Conservation (phyloP, 805 yeast species). For the Hanseniaspora taiwanica region DNA sequence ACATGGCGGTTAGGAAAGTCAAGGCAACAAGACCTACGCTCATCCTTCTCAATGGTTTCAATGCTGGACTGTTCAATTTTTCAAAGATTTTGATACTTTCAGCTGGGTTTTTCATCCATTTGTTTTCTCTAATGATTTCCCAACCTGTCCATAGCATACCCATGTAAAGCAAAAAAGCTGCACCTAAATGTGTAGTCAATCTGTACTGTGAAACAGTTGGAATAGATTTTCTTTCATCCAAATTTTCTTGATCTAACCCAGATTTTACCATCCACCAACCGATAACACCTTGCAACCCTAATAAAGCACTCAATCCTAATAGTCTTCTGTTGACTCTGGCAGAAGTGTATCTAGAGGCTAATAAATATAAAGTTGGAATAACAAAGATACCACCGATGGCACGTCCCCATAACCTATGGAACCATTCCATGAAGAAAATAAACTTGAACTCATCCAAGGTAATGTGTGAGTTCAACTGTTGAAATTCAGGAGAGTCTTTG, state of each 20-base stretch:
- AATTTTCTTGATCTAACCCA: constrained; percentile 71
- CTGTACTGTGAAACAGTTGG: constrained; percentile 98
- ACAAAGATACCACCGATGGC: constrained; percentile 75
- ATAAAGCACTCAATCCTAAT: constrained; percentile 55
- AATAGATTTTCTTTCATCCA: constrained; percentile 70
- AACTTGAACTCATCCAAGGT: constrained; percentile 87
- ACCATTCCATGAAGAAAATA: constrained; percentile 96
- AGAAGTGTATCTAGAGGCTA: constrained; percentile 55
- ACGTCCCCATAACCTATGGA: constrained; percentile 86
- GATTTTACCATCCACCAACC: constrained; percentile 99
- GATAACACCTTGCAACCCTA: constrained; percentile 88
- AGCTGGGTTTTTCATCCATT: constrained; percentile 53
- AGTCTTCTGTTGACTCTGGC: constrained; percentile 54
- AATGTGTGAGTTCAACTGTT: constrained; percentile 68
- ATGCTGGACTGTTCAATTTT: constrained; percentile 46
- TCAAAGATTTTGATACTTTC: constrained; percentile 40
- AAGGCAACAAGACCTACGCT: constrained; percentile 48
- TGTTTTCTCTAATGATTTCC: constrained; percentile 63
- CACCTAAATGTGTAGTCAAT: constrained; percentile 84
- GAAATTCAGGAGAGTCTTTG: constrained; percentile 79
- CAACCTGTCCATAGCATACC: constrained; percentile 88
- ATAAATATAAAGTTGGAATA: constrained; percentile 66
- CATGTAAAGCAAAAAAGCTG: constrained; percentile 77
- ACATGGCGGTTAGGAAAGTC: constrained; percentile 83
- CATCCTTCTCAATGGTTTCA: constrained; percentile 42